Conservation (phyloP, 306 rosid genomes). For the Prunus kanzakura region DNA sequence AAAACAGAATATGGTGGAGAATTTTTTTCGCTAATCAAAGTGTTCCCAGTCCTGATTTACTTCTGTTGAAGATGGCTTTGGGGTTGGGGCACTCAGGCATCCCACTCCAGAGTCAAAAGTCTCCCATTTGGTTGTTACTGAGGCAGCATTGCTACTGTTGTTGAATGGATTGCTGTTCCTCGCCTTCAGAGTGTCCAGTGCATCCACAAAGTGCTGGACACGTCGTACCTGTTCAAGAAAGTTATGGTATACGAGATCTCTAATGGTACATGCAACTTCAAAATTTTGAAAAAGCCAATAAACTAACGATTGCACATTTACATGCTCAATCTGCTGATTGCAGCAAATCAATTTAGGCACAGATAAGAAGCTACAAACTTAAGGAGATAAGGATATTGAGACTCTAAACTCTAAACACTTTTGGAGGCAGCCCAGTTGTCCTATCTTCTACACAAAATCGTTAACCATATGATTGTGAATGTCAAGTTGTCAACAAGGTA, state of each 20-base stretch:
- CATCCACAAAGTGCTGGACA: slow-evolving; percentile 69
- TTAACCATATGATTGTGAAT: neutral
- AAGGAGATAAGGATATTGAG: neutral
- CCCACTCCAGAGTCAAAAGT: slow-evolving; percentile 63
- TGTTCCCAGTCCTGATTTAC: slow-evolving; percentile 49
- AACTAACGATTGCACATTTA: neutral
- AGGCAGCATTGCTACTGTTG: slow-evolving; percentile 45
- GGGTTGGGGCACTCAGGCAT: slow-evolving; percentile 57
- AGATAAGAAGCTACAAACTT: neutral
- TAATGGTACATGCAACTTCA: neutral
- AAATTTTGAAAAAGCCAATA: neutral
- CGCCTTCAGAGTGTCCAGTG: slow-evolving; percentile 53
- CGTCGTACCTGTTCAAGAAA: slow-evolving; percentile 59
- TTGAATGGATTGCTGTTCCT: slow-evolving; percentile 50
- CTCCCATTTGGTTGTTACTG: slow-evolving; percentile 68
- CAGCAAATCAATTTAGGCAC: neutral
- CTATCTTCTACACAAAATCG: neutral
- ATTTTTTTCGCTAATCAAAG: slow-evolving; percentile 37
- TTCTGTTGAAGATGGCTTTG: slow-evolving; percentile 44
- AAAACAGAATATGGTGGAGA: neutral
- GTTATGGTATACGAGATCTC: slow-evolving; percentile 7
- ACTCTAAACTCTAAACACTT: neutral
- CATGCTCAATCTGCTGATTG: neutral
- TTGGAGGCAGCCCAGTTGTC: neutral
- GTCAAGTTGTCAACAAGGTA: too few species aligned